Evolutionary conservation across 2,329 filamentous ascomycete genomes (phyloP).

Genomic region (Pseudocercospora macadamiae): DNA sequence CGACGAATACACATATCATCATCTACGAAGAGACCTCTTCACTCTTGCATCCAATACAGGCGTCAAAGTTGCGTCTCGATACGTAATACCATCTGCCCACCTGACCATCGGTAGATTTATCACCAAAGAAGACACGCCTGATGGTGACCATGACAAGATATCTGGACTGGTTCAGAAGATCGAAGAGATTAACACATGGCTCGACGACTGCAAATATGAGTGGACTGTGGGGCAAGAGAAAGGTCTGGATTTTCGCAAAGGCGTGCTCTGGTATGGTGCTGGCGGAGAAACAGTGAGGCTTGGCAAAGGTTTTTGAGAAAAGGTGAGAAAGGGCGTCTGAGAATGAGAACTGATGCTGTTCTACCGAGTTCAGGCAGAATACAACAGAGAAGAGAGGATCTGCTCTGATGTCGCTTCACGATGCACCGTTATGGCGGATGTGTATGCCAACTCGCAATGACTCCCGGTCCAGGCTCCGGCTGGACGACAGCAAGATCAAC

Average conservation of each 20-base stretch:
- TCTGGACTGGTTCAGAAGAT: constrained; percentile 68
- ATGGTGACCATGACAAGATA: constrained; percentile 59
- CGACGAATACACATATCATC: constrained; percentile 83
- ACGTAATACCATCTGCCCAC: constrained; percentile 87
- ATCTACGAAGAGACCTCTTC: constrained; percentile 80
- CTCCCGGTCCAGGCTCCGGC: too few species aligned
- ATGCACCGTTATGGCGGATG: too few species aligned
- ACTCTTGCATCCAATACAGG: constrained; percentile 61
- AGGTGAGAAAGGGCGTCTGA: too few species aligned
- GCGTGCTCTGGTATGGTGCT: constrained; percentile 80
- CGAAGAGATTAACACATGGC: constrained; percentile 75
- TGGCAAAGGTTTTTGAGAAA: constrained; percentile 53
- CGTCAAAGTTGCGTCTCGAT: constrained; percentile 74
- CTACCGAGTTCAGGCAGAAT: not conserved
- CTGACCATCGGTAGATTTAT: constrained; percentile 85
- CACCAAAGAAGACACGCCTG: constrained; percentile 61
- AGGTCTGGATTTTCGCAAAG: constrained; percentile 75
- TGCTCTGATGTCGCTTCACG: too few species aligned
- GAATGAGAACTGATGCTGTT: not conserved
- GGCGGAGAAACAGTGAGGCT: constrained; percentile 70
- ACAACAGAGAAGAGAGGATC: too few species aligned
- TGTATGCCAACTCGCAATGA: too few species aligned
- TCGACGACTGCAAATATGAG: constrained; percentile 56
- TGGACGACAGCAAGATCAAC: too few species aligned
- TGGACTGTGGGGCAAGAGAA: constrained; percentile 88